Evolutionary conservation across 23 red algal genomes (phyloP).

Genomic region (Agarophyton chilense): DNA sequence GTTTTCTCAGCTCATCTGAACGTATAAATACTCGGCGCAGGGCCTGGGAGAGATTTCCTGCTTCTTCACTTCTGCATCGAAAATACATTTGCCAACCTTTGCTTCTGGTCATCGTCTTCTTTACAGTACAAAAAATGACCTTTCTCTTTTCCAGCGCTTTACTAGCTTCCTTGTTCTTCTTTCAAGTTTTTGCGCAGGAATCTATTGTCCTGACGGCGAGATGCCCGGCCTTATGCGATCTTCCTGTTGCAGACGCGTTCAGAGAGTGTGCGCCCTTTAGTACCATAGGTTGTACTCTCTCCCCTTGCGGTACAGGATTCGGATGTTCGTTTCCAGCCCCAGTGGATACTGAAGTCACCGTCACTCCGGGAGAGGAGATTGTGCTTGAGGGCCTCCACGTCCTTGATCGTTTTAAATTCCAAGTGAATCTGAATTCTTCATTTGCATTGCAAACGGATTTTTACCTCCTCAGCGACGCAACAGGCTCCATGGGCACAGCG

Average conservation of each 20-base stretch:
- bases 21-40: too few species aligned
- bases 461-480: slow-evolving; percentile 7
- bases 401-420: neutral
- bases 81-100: too few species aligned
- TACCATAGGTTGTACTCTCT: neutral
- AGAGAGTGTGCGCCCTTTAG: neutral
- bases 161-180: neutral
- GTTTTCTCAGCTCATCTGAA: too few species aligned
- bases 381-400: neutral
- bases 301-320: neutral
- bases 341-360: neutral
- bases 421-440: slow-evolving; percentile 11
- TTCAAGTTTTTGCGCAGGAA: neutral
- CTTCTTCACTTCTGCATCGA: too few species aligned
- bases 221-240: neutral
- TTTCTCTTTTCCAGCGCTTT: neutral
- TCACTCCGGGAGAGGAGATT: slow-evolving; percentile 33
- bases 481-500: neutral
- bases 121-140: too few species aligned
- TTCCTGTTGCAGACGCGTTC: neutral
- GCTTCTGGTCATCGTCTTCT: too few species aligned
- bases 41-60: too few species aligned
- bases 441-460: slow-evolving; percentile 11
- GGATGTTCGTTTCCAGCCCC: neutral
- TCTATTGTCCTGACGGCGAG: neutral